Evolutionary conservation across 148 eudicot genomes (phyloP).

Genomic region (Pouteria glomerata): DNA sequence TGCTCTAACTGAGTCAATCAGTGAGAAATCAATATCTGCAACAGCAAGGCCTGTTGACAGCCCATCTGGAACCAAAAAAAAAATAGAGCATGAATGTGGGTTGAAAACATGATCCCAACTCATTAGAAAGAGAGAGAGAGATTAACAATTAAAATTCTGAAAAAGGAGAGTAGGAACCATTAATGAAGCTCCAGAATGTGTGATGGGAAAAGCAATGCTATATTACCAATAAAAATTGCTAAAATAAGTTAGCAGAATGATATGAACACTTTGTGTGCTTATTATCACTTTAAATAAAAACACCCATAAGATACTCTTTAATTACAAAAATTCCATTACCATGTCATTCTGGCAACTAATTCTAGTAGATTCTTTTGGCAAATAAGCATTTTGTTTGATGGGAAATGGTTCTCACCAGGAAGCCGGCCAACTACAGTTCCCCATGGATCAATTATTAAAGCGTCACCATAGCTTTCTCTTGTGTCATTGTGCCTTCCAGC

Average conservation of each 20-base stretch:
- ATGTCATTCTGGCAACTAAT: no score
- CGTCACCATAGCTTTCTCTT: slow-evolving; percentile 91
- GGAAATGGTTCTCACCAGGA: slow-evolving; percentile 47
- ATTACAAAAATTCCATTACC: no score
- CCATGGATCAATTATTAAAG: slow-evolving; percentile 95
- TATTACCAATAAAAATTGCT: no score
- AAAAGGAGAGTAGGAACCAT: slow-evolving; percentile 2
- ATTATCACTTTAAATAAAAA: no score
- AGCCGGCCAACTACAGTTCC: slow-evolving; percentile 77
- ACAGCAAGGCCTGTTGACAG: slow-evolving; percentile 79
- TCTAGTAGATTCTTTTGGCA: no score
- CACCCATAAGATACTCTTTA: no score
- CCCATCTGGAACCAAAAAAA: slow-evolving; percentile 56
- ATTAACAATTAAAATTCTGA: neutral
- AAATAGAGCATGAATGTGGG: neutral
- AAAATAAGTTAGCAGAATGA: no score
- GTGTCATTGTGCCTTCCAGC: slow-evolving; percentile 84
- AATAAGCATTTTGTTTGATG: no score
- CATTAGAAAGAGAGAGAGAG: neutral
- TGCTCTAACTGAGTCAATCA: slow-evolving; percentile 70
- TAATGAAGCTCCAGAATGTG: slow-evolving; percentile 2
- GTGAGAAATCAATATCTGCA: slow-evolving; percentile 76
- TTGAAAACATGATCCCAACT: neutral
- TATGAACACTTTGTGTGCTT: no score
- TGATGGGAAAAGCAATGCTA: neutral